Evolutionary conservation across 2,329 filamentous ascomycete species (phyloP).

Genomic region (Alternaria postmessia): DNA sequence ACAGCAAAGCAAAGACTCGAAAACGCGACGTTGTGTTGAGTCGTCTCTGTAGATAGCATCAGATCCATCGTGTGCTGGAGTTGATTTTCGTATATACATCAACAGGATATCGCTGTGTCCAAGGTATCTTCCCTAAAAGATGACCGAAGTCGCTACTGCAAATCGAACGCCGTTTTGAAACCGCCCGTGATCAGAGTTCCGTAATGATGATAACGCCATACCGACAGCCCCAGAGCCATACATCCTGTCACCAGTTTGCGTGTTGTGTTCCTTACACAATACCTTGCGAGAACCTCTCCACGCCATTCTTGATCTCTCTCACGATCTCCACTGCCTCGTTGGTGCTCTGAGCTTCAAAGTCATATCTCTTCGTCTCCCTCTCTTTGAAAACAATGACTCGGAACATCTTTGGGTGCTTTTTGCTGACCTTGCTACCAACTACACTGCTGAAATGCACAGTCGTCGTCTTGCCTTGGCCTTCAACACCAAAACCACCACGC

Average conservation of each 20-base stretch:
- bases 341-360: slow-evolving; percentile 78
- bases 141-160: not conserved
- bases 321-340: slow-evolving; percentile 83
- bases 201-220: not conserved
- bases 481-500: slow-evolving; percentile 22
- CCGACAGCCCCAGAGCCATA: not conserved
- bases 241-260: not conserved
- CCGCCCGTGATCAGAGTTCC: not conserved
- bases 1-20: not conserved
- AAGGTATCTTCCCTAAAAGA: slow-evolving; percentile 1
- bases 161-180: not conserved
- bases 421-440: slow-evolving; percentile 80
- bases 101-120: not conserved
- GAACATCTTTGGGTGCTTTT: slow-evolving; percentile 82
- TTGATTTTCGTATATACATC: not conserved
- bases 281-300: slow-evolving; percentile 69
- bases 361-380: slow-evolving; percentile 80
- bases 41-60: not conserved
- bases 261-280: slow-evolving; percentile 28
- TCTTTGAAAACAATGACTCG: slow-evolving; percentile 80
- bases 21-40: not conserved
- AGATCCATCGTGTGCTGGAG: not conserved
- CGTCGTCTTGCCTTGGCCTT: slow-evolving; percentile 70
- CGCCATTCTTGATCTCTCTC: slow-evolving; percentile 77
- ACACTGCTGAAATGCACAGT: slow-evolving; percentile 85